phyloP scores from a whole-genome alignment of 2,329 filamentous ascomycete species.

The Cordyceps farinosa region DNA sequence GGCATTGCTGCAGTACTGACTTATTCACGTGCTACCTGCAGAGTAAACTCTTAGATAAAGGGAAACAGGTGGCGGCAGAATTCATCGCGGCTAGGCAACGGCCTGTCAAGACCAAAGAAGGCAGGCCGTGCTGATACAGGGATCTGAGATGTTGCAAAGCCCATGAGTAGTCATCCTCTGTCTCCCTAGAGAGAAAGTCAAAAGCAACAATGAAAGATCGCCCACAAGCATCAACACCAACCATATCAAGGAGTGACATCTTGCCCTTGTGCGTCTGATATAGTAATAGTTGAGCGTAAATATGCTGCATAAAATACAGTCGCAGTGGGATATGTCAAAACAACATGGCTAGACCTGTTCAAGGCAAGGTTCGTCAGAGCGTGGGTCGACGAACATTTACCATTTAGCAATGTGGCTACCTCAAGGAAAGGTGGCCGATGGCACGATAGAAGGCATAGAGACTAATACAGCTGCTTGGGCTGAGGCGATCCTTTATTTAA shows the following conservation, averaged over 20 bases:
- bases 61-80: slow-evolving; percentile 17
- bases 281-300: too few species aligned
- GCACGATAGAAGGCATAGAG: too few species aligned
- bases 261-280: slow-evolving; percentile 26
- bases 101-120: slow-evolving; percentile 24
- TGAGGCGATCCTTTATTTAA: too few species aligned
- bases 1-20: slow-evolving; percentile 16
- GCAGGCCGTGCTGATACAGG: slow-evolving; percentile 7
- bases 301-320: too few species aligned
- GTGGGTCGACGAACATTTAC: too few species aligned
- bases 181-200: slow-evolving; percentile 22
- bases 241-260: slow-evolving; percentile 25
- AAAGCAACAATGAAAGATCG: slow-evolving; percentile 25
- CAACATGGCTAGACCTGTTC: too few species aligned
- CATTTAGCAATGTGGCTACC: too few species aligned
- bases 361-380: too few species aligned
- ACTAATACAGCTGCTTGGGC: too few species aligned
- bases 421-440: too few species aligned
- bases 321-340: too few species aligned
- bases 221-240: slow-evolving; percentile 23
- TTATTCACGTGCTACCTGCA: slow-evolving; percentile 23
- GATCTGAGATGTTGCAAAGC: slow-evolving; percentile 21
- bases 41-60: slow-evolving; percentile 14
- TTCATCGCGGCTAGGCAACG: slow-evolving; percentile 22
- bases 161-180: slow-evolving; percentile 23